These are phyloP conservation scores for Phytophthora syringae DNA, from an alignment of 352 stramenopile species.

Conservation along the genomic window DNA sequence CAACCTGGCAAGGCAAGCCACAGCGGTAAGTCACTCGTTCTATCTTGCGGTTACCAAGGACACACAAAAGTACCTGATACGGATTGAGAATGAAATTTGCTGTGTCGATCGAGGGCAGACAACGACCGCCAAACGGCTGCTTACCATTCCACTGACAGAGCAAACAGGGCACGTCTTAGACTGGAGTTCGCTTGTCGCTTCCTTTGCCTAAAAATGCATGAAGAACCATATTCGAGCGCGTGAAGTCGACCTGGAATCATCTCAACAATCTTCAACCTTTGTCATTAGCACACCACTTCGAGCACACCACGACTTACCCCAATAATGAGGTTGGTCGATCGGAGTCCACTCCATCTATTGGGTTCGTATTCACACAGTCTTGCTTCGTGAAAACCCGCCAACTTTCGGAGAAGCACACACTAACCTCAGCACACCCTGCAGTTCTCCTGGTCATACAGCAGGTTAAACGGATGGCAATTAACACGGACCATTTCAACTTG, in stretches of 20 bases:
- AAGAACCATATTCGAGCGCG: conserved; percentile 72
- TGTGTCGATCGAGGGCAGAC: conserved; percentile 79
- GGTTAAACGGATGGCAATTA: conserved; percentile 13
- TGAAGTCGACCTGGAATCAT: conserved; percentile 71
- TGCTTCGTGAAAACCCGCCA: neutral
- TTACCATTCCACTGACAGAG: conserved; percentile 68
- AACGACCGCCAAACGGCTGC: conserved; percentile 61
- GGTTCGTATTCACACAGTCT: neutral
- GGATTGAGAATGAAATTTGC: conserved; percentile 52
- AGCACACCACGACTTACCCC: conserved; percentile 42
- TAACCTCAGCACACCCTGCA: conserved; percentile 68
- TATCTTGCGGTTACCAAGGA: too few species aligned
- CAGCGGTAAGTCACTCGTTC: too few species aligned
- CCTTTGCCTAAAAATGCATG: neutral
- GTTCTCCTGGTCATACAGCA: conserved; percentile 45
- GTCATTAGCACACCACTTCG: neutral
- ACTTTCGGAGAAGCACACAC: neutral
- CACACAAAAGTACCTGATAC: conserved; percentile 80
- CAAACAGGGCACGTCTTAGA: conserved; percentile 1
- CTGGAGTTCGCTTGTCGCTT: neutral
- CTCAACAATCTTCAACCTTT: conserved; percentile 27
- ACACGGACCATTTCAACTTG: neutral
- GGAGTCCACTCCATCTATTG: conserved; percentile 55
- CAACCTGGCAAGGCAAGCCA: too few species aligned
- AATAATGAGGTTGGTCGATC: conserved; percentile 76